Evolutionary conservation across 129 eudicot genomes (phyloP).

Genomic region (Scalesia atractyloides): DNA sequence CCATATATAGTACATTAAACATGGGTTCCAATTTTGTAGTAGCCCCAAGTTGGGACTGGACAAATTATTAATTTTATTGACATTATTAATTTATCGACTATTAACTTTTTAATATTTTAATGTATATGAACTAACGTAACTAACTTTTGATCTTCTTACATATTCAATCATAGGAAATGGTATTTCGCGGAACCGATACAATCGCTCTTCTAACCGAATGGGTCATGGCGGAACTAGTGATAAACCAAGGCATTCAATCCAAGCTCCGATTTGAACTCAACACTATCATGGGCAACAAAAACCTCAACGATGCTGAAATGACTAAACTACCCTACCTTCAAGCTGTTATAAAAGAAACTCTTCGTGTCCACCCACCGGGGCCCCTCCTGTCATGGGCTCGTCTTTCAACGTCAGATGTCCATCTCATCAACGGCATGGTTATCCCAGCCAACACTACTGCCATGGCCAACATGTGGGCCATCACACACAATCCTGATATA

Average conservation of each 20-base stretch:
- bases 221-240: slow-evolving; percentile 59
- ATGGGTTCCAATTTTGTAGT: no score
- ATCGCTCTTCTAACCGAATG: slow-evolving; percentile 63
- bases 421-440: slow-evolving; percentile 51
- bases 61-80: no score
- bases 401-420: slow-evolving; percentile 49
- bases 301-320: slow-evolving; percentile 24
- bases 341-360: slow-evolving; percentile 50
- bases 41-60: no score
- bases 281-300: neutral
- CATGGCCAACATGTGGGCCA: slow-evolving; percentile 84
- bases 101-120: no score
- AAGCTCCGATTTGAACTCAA: slow-evolving; percentile 53
- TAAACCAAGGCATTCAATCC: slow-evolving; percentile 48
- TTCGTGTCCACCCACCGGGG: slow-evolving; percentile 58
- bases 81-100: no score
- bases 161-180: slow-evolving; percentile 51
- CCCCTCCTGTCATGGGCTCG: slow-evolving; percentile 80
- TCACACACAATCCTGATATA: slow-evolving; percentile 44
- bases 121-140: neutral
- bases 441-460: slow-evolving; percentile 57
- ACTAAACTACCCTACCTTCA: slow-evolving; percentile 48
- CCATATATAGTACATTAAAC: no score
- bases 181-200: slow-evolving; percentile 74
- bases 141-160: neutral